Conservation (phyloP, 352 stramenopile genomes). For the Pythium scleroteichum region DNA sequence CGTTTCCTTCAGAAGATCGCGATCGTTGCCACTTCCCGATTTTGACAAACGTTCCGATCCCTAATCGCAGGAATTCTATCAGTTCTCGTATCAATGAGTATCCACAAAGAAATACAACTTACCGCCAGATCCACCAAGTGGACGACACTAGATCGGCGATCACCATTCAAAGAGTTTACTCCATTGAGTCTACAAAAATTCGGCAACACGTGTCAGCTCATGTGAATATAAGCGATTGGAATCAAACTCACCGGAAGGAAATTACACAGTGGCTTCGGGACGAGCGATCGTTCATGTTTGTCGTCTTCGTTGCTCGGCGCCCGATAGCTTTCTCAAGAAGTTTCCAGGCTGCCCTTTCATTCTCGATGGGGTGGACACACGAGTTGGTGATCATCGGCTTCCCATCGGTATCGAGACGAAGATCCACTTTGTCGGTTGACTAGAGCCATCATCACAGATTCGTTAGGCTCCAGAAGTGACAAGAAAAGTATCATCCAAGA, state of each 20-base stretch:
- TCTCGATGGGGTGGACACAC: constrained; percentile 50
- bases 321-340: constrained; percentile 61
- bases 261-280: constrained; percentile 87
- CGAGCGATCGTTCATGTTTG: constrained; percentile 84
- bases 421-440: constrained; percentile 68
- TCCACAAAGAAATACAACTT: constrained; percentile 28
- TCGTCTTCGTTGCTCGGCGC: constrained; percentile 75
- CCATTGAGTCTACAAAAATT: constrained; percentile 47
- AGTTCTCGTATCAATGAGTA: too few relatives aligned
- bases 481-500: too few relatives aligned
- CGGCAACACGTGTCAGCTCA: not conserved
- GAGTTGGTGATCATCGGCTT: constrained; percentile 69
- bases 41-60: constrained; percentile 84
- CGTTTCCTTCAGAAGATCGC: constrained; percentile 82
- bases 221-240: not conserved
- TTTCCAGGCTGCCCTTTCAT: constrained; percentile 66
- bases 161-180: constrained; percentile 57
- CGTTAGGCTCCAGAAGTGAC: too few relatives aligned
- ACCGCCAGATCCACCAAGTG: constrained; percentile 84
- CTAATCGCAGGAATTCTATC: constrained; percentile 34
- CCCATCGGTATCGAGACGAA: constrained; percentile 67
- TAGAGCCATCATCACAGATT: constrained; percentile 15
- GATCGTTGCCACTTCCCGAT: constrained; percentile 72
- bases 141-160: constrained; percentile 61
- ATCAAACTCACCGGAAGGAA: constrained; percentile 59